These are phyloP conservation scores for Carnegiea gigantea DNA, from an alignment of 179 eudicot species.

Conservation along the genomic window DNA sequence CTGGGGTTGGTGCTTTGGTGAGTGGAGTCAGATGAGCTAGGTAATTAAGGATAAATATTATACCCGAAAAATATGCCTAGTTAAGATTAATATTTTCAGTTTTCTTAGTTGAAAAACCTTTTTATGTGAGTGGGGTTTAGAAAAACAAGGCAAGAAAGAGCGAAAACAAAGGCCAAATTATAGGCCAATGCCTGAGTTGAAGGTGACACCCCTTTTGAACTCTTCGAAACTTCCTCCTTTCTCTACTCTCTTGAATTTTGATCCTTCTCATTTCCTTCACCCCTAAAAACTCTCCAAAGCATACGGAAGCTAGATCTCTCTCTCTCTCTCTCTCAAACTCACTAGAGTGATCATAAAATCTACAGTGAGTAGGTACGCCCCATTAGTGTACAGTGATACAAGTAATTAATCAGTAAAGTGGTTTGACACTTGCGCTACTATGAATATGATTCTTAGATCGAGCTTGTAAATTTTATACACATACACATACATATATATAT, in stretches of 20 bases:
- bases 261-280: constrained; percentile 1
- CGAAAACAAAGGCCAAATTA: constrained; percentile 41
- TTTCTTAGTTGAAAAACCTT: neutral
- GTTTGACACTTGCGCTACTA: too few species aligned
- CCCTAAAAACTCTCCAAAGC: neutral
- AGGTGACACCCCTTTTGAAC: constrained; percentile 35
- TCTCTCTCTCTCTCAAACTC: too few species aligned
- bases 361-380: too few species aligned
- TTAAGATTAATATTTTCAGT: neutral
- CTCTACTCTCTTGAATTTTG: constrained; percentile 38
- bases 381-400: too few species aligned
- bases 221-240: constrained; percentile 28
- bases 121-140: constrained; percentile 14
- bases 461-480: too few species aligned
- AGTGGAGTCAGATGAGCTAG: constrained; percentile 4
- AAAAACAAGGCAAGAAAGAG: constrained; percentile 26
- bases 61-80: constrained; percentile 2
- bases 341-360: too few species aligned
- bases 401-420: too few species aligned
- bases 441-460: too few species aligned
- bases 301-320: too few species aligned
- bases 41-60: neutral
- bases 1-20: constrained; percentile 18
- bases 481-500: too few species aligned
- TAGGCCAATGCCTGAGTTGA: constrained; percentile 31